Conservation (phyloP, 2,329 filamentous ascomycete species). For the Aureobasidium sp. region DNA sequence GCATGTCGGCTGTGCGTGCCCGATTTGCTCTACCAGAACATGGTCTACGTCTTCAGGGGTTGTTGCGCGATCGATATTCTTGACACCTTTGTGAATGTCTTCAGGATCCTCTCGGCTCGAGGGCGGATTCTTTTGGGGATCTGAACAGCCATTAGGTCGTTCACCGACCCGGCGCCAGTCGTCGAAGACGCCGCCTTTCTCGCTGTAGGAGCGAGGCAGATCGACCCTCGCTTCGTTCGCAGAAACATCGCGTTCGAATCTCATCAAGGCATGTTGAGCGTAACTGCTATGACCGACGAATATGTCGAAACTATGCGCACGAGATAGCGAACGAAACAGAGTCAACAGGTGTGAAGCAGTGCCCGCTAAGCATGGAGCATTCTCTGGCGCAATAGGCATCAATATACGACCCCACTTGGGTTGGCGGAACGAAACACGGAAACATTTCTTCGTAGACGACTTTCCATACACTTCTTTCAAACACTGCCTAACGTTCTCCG, state of each 20-base stretch:
- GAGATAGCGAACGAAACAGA: background rate
- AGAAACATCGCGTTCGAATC: background rate
- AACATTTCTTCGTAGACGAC: background rate
- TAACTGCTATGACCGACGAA: background rate
- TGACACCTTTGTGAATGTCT: background rate
- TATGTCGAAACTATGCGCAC: background rate
- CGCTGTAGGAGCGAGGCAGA: background rate
- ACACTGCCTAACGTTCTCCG: background rate
- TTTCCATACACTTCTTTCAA: slow-evolving; percentile 1
- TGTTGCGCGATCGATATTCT: background rate
- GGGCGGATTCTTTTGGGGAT: background rate
- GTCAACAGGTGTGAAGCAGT: background rate
- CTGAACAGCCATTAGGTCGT: background rate
- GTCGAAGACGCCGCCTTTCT: background rate
- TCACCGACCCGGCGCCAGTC: background rate
- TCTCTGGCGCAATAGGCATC: background rate
- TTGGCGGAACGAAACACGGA: background rate
- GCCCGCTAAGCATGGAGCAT: background rate
- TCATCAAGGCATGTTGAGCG: background rate
- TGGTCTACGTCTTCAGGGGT: background rate
- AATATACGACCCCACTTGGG: background rate
- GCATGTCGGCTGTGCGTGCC: background rate
- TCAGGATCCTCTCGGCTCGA: background rate
- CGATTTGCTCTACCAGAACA: background rate
- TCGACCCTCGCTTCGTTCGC: background rate